A percentile compares a stretch with the other conserved stretches of the same genome.
These are phyloP conservation scores for Sphaceloma murrayae DNA, from an alignment of 2,329 filamentous ascomycete species.

Conservation along the genomic window DNA sequence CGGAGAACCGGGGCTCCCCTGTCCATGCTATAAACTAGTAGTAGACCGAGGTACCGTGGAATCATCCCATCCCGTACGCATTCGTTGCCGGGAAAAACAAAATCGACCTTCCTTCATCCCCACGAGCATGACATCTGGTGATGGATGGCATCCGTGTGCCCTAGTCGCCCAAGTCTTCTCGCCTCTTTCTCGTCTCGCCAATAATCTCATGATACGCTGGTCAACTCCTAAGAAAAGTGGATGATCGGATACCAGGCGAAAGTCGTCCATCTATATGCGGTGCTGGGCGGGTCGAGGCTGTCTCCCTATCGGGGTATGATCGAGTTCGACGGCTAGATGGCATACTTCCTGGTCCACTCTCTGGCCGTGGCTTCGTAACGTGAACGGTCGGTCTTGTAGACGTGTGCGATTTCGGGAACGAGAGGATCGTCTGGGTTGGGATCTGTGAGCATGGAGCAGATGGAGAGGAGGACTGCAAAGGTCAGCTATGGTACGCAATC, in stretches of 20 bases:
- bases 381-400: conserved; percentile 97
- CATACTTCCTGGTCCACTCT: conserved; percentile 99
- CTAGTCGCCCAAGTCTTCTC: conserved; percentile 4
- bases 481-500: conserved; percentile 21
- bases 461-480: conserved; percentile 75
- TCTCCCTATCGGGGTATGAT: not conserved
- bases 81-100: not conserved
- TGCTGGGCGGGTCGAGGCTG: not conserved
- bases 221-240: conserved; percentile 13
- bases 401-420: conserved; percentile 96
- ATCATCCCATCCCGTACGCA: not conserved
- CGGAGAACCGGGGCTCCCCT: conserved; percentile 14
- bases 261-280: conserved; percentile 9
- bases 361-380: conserved; percentile 93
- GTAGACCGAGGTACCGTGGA: conserved; percentile 6
- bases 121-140: conserved; percentile 3
- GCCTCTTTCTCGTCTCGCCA: conserved; percentile 1
- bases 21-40: conserved; percentile 16
- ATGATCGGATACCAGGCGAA: not conserved
- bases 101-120: not conserved
- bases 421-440: conserved; percentile 98
- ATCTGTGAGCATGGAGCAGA: conserved; percentile 99
- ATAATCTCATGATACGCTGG: conserved; percentile 14
- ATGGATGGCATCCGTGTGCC: not conserved
- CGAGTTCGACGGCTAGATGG: conserved; percentile 52